Percentiles rank a stretch among this genome's conserved stretches.
Conservation (phyloP, 192 early-diverging fungal genomes). For the Phycomyces blakesleeanus region DNA sequence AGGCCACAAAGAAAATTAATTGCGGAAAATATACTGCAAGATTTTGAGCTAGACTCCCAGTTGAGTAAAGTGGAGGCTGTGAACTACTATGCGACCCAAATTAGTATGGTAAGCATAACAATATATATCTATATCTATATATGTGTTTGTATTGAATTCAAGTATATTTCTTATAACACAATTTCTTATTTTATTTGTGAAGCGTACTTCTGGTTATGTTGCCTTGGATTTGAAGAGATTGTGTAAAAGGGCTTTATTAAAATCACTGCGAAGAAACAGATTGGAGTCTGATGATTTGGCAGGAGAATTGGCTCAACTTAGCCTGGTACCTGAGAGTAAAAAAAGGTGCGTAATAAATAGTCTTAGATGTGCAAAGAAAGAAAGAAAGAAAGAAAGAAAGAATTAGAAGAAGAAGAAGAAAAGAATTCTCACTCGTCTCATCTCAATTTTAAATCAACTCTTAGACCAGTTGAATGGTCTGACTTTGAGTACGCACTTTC, state of each 20-base stretch:
- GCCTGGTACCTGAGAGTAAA: not conserved
- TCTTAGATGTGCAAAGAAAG: not conserved
- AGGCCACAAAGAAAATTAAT: conserved; percentile 26
- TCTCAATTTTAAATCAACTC: too few species aligned
- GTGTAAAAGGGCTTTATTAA: conserved; percentile 36
- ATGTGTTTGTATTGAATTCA: not conserved
- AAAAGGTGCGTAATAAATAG: not conserved
- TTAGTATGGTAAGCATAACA: conserved; percentile 10
- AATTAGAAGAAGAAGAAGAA: too few species aligned
- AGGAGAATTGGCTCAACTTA: not conserved
- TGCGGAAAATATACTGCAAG: conserved; percentile 20
- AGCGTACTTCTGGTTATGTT: conserved; percentile 62
- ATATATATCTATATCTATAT: not conserved
- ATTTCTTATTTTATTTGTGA: not conserved
- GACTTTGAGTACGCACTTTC: conserved; percentile 56
- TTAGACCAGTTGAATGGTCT: conserved; percentile 15
- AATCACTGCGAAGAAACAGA: conserved; percentile 15
- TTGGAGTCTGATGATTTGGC: not conserved
- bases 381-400: not conserved
- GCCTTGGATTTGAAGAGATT: conserved; percentile 48
- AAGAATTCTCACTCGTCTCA: too few species aligned
- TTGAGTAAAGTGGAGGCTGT: conserved; percentile 13
- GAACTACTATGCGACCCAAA: conserved; percentile 10
- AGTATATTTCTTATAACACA: too few species aligned
- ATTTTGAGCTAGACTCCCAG: conserved; percentile 3